These are phyloP conservation scores for Suhomyces sp. DNA, from an alignment of 805 yeast species.

Conservation along the genomic window DNA sequence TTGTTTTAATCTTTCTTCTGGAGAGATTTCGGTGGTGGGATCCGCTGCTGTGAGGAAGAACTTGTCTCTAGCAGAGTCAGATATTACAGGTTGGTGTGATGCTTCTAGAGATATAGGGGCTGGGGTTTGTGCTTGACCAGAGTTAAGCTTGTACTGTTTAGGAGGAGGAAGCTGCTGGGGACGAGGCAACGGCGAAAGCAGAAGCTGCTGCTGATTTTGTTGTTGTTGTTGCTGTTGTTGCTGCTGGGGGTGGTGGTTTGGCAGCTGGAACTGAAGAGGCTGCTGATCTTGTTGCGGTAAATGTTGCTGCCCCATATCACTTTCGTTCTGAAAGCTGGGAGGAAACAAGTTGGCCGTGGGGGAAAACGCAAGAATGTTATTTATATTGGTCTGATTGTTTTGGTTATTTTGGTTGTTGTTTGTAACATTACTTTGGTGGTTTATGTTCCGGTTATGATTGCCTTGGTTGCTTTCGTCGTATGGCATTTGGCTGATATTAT, in stretches of 20 bases:
- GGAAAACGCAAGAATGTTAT: constrained; percentile 27
- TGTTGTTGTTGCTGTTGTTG: neutral
- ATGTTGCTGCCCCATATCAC: neutral
- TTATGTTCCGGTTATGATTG: neutral
- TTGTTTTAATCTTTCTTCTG: constrained; percentile 88
- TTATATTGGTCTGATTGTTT: constrained; percentile 8
- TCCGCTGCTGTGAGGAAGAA: constrained; percentile 96
- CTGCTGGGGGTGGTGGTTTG: neutral
- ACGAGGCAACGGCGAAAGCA: constrained; percentile 1
- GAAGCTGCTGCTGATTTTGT: constrained; percentile 6
- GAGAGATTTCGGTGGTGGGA: constrained; percentile 90
- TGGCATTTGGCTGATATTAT: neutral
- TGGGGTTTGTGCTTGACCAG: neutral
- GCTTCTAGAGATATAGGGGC: neutral
- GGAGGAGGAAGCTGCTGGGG: constrained; percentile 6
- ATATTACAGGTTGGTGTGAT: constrained; percentile 42
- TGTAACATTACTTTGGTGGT: neutral
- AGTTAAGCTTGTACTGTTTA: neutral
- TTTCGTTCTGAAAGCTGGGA: constrained; percentile 3
- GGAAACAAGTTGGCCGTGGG: constrained; percentile 25
- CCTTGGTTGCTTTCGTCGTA: neutral
- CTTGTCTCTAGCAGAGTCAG: constrained; percentile 85
- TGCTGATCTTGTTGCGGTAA: constrained; percentile 1
- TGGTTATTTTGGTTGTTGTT: neutral
- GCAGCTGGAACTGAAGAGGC: constrained; percentile 3